Base-by-base conservation (phyloP, 805 yeast genomes). In the Suhomyces pyralidae region DNA sequence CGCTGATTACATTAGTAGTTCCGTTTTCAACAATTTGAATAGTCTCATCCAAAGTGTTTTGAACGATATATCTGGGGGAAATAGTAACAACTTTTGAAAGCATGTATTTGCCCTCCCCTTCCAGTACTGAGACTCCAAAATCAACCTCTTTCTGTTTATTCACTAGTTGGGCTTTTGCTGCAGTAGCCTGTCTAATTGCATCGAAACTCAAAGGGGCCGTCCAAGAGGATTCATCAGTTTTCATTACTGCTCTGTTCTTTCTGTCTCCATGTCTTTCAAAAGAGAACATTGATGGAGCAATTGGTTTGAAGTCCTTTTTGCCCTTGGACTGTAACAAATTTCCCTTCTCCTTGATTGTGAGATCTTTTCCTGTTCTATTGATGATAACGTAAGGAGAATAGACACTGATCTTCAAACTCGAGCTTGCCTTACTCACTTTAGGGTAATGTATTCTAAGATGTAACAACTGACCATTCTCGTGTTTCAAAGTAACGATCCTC, bases 51-150 rank as follows among this genome's bases (percentile, higher is more conserved):
- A 87, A 70, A 47, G 77, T 76, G 65, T 91, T 94, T 51, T 82
- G 77, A 30, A 94, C 62, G 30, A 93, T 76, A 62, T 85, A 96
- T 43, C 99, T 76, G 2, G 99, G 99, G 0, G 92, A 76, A 25
- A 94, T 69, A 1, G 88, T 83, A 3, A 94, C 82, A 30, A 92
- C 84, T 62, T 90, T 90, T 0, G 96, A 81, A 55, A 88, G 65
- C 50, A 82, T 79, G 66, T 88, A 93, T 54, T 84, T 84, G 2
- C 97, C 98, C 56, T 83, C 84, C 17, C 98, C 99, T 59, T 91
- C 97, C 0, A 79, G 68, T 10, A 90, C 81, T 26, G 81, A 76
- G 25, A 92, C 69, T 12, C 98, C 98, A 10, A 92, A 70, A 61
- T 87, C 84, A 55, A 83, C 81, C 61, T 91, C 97, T 3, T 64